Evolutionary conservation across 345 rosid genomes (phyloP).

Genomic region (Cardamine resedifolia): DNA sequence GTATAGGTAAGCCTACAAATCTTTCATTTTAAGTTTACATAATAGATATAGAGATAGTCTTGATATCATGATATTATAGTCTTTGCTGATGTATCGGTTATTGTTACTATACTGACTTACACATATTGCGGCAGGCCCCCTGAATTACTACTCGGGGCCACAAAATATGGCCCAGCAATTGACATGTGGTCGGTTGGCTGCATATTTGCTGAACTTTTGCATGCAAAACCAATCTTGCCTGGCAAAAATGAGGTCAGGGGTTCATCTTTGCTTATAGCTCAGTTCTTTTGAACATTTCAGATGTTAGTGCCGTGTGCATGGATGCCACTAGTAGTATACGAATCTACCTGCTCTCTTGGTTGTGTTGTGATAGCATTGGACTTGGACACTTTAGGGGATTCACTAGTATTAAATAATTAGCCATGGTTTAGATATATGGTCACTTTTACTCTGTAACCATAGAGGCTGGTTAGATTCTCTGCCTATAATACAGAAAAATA

Average conservation of each 20-base stretch:
- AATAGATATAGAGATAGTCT: not conserved
- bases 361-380: not conserved
- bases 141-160: constrained; percentile 88
- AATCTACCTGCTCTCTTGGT: constrained; percentile 13
- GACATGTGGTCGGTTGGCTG: constrained; percentile 99
- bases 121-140: constrained; percentile 65
- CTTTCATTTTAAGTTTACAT: not conserved
- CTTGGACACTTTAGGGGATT: not conserved
- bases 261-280: constrained; percentile 18
- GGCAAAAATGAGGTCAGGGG: constrained; percentile 82
- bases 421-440: not conserved
- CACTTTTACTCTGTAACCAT: not conserved
- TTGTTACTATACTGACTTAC: constrained; percentile 16
- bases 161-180: constrained; percentile 93
- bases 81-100: not conserved
- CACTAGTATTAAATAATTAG: not conserved
- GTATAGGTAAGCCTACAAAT: constrained; percentile 62
- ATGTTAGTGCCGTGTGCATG: not conserved
- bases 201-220: constrained; percentile 88
- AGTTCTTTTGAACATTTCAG: not conserved
- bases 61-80: not conserved
- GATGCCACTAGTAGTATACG: constrained; percentile 8
- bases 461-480: not conserved
- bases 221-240: constrained; percentile 87
- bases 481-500: not conserved